Conservation (phyloP, 768 basidiomycete genomes). For the Russula sp. region DNA sequence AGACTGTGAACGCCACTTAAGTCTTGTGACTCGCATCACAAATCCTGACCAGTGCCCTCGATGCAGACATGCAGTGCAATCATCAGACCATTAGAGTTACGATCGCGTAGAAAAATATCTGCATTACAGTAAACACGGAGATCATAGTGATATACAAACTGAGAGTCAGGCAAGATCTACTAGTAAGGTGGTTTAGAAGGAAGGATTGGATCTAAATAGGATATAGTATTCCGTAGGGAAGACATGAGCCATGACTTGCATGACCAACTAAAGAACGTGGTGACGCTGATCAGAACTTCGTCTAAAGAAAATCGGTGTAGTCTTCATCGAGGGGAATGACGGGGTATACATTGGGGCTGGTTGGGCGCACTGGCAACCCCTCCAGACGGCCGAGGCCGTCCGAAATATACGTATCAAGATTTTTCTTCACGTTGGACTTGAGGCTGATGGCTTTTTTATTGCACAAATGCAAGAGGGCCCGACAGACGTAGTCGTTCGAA, state of each 20-base stretch:
- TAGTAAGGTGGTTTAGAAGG: neutral
- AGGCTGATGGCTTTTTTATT: neutral
- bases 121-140: neutral
- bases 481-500: neutral
- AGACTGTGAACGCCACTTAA: no score
- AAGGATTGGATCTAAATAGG: no score
- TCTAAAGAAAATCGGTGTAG: no score
- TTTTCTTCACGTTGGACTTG: no score
- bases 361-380: no score
- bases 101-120: neutral
- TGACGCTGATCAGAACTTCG: neutral
- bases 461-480: neutral
- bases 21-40: no score
- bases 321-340: neutral
- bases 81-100: no score
- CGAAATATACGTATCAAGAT: neutral
- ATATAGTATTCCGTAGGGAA: no score
- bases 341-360: neutral
- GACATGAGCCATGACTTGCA: no score
- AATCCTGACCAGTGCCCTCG: no score
- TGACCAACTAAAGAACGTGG: neutral
- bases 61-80: no score
- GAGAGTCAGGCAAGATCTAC: neutral
- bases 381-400: no score
- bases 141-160: neutral